Conservation (phyloP, 2,329 filamentous ascomycete genomes). For the Ascosphaera pollenicola region DNA sequence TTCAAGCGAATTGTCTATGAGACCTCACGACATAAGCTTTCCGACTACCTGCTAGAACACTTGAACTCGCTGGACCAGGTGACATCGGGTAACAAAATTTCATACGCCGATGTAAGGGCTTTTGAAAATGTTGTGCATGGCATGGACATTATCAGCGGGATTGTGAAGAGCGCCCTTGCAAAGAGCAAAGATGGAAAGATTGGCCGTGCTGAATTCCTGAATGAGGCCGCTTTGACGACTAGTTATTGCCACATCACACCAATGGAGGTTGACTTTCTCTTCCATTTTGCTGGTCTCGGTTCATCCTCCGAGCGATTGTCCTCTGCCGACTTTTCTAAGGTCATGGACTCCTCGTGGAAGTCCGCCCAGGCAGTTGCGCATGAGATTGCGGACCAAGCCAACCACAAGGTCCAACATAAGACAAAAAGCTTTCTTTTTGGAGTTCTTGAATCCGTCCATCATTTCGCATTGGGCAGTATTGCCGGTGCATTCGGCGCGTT, state of each 20-base stretch:
- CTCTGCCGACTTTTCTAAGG: slow-evolving; percentile 73
- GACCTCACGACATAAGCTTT: slow-evolving; percentile 87
- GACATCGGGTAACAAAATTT: slow-evolving; percentile 74
- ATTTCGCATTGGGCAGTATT: slow-evolving; percentile 72
- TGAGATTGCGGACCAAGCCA: slow-evolving; percentile 21
- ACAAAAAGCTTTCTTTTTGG: slow-evolving; percentile 37
- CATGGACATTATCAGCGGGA: slow-evolving; percentile 92
- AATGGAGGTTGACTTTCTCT: slow-evolving; percentile 96
- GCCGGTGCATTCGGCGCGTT: slow-evolving; percentile 96
- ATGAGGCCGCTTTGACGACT: slow-evolving; percentile 76
- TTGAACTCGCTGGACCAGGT: slow-evolving; percentile 90
- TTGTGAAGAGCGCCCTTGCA: slow-evolving; percentile 65
- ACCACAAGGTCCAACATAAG: slow-evolving; percentile 31
- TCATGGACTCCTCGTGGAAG: slow-evolving; percentile 84
- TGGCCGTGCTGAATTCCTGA: slow-evolving; percentile 78
- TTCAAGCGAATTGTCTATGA: slow-evolving; percentile 94
- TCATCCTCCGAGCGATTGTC: slow-evolving; percentile 69
- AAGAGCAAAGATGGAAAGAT: slow-evolving; percentile 83
- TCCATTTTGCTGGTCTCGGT: slow-evolving; percentile 91
- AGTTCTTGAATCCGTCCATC: slow-evolving; percentile 59
- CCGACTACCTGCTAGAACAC: slow-evolving; percentile 82
- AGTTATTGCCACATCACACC: slow-evolving; percentile 93
- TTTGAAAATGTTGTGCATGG: slow-evolving; percentile 97
- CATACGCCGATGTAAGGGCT: slow-evolving; percentile 88
- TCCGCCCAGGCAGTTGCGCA: slow-evolving; percentile 34